phyloP scores from a whole-genome alignment of 1,284 basidiomycete species.

The Ganoderma lingzhi region DNA sequence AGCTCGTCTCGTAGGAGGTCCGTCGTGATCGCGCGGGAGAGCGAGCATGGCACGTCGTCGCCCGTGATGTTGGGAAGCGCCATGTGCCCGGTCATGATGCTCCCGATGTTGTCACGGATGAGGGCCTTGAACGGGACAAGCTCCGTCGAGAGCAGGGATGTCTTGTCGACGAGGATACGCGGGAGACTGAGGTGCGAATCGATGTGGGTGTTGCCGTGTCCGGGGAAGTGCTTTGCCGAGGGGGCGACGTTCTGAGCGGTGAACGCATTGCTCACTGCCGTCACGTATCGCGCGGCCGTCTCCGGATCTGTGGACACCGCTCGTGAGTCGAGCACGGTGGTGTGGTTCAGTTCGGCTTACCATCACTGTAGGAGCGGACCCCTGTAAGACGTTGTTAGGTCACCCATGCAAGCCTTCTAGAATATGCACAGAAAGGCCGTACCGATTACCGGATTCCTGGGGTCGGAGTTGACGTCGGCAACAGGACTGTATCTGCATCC shows the following conservation, averaged over 20 bases:
- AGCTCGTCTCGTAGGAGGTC: conserved; percentile 58
- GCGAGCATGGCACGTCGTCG: conserved; percentile 61
- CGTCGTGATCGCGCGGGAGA: conserved; percentile 60
- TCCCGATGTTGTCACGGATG: conserved; percentile 52
- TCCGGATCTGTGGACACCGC: conserved; percentile 52
- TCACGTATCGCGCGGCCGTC: conserved; percentile 56
- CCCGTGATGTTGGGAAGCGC: conserved; percentile 65
- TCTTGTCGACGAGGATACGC: conserved; percentile 57
- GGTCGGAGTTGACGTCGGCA: conserved; percentile 73
- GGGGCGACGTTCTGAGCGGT: conserved; percentile 60
- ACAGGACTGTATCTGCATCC: conserved; percentile 56
- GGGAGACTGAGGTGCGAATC: conserved; percentile 77
- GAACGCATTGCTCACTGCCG: conserved; percentile 58
- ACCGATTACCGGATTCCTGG: conserved; percentile 76
- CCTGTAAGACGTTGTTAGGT: conserved; percentile 45
- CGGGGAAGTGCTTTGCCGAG: conserved; percentile 75
- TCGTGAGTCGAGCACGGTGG: neutral
- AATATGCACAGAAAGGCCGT: conserved; percentile 26
- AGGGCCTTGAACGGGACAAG: conserved; percentile 64
- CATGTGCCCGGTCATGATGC: conserved; percentile 78
- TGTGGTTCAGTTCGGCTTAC: conserved; percentile 42
- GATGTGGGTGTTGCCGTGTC: conserved; percentile 75
- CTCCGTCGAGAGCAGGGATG: conserved; percentile 54
- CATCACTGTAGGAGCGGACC: conserved; percentile 74
- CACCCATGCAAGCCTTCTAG: neutral